phyloP scores from a whole-genome alignment of 495 filamentous ascomycete species.

The Aspergillus bertholletiae region DNA sequence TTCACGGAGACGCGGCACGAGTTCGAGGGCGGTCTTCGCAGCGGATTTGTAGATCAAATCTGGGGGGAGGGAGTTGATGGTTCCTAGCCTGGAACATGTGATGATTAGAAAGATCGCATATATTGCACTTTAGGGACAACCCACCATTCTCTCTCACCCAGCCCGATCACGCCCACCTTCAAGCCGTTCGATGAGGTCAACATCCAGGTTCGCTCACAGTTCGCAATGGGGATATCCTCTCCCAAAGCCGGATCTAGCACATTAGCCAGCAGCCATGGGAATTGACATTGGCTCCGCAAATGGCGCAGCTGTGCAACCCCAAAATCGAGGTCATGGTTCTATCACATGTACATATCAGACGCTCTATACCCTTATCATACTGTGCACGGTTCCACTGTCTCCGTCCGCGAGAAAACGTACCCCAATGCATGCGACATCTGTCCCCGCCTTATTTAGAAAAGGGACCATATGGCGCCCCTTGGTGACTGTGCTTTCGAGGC shows the following conservation, averaged over 20 bases:
- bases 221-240: slow-evolving; percentile 61
- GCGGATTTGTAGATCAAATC: slow-evolving; percentile 77
- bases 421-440: slow-evolving; percentile 74
- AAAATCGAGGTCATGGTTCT: slow-evolving; percentile 94
- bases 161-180: slow-evolving; percentile 79
- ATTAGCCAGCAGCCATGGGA: slow-evolving; percentile 89
- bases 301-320: slow-evolving; percentile 77
- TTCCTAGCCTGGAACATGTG: slow-evolving; percentile 73
- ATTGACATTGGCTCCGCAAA: slow-evolving; percentile 68
- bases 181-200: slow-evolving; percentile 76
- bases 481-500: slow-evolving; percentile 78
- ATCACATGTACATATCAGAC: slow-evolving; percentile 10
- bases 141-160: slow-evolving; percentile 71
- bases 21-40: slow-evolving; percentile 61
- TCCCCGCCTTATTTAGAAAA: slow-evolving; percentile 73
- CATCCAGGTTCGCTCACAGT: slow-evolving; percentile 66
- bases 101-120: no score
- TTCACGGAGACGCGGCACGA: slow-evolving; percentile 65
- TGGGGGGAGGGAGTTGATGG: slow-evolving; percentile 80
- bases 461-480: slow-evolving; percentile 90
- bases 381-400: background rate
- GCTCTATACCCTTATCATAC: background rate
- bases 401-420: slow-evolving; percentile 42
- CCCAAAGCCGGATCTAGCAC: slow-evolving; percentile 76
- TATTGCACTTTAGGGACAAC: slow-evolving; percentile 1